A percentile compares a stretch with the other conserved stretches of the same genome.
These are phyloP conservation scores for Candida bentonensis DNA, from an alignment of 805 yeast species.

Conservation along the genomic window DNA sequence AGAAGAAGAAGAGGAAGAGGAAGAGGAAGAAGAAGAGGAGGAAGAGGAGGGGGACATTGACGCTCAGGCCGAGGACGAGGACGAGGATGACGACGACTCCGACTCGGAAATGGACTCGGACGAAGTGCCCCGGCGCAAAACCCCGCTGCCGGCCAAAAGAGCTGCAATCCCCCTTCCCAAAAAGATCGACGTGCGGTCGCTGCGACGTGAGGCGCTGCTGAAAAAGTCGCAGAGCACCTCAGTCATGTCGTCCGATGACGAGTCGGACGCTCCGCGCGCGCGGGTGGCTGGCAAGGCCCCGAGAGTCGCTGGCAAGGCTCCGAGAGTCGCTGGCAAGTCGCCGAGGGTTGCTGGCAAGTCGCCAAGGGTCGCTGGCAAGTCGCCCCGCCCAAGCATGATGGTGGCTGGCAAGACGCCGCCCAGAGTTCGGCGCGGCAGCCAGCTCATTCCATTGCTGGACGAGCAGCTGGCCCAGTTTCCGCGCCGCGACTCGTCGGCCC, in stretches of 20 bases:
- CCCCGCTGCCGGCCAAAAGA: neutral
- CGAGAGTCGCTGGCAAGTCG: neutral
- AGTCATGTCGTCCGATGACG: neutral
- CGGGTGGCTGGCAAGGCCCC: too few species aligned
- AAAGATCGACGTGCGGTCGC: neutral
- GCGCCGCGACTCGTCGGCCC: constrained; percentile 3
- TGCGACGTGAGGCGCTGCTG: neutral
- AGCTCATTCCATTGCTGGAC: constrained; percentile 8
- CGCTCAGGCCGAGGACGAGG: constrained; percentile 30
- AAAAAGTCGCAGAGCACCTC: neutral
- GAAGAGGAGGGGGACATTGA: constrained; percentile 35
- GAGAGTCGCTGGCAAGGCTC: constrained; percentile 1
- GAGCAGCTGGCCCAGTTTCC: neutral
- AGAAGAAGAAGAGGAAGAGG: constrained; percentile 27
- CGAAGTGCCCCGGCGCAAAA: neutral
- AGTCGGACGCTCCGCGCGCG: too few species aligned
- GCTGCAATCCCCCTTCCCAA: neutral
- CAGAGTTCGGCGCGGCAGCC: neutral
- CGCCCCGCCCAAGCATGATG: too few species aligned
- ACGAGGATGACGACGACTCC: constrained; percentile 41
- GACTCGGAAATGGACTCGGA: neutral
- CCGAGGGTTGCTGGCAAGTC: too few species aligned
- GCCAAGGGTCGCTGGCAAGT: neutral
- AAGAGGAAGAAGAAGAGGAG: constrained; percentile 32
- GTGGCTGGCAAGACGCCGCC: neutral